phyloP scores from a whole-genome alignment of 306 rosid genomes.

The Gastrolobium bilobum region DNA sequence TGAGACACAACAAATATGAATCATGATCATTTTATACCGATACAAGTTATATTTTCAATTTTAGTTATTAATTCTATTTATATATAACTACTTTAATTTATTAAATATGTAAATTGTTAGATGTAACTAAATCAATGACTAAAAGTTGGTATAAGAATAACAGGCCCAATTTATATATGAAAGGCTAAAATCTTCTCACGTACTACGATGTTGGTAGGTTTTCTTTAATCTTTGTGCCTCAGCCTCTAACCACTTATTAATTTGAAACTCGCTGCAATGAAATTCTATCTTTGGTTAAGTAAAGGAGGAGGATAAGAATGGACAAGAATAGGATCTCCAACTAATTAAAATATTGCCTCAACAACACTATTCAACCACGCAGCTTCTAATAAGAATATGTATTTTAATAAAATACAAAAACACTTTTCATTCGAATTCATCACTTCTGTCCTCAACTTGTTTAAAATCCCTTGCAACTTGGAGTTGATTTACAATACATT shows the following conservation, averaged over 20 bases:
- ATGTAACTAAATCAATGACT: too few relatives aligned
- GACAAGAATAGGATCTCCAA: background rate
- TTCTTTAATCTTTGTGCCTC: background rate
- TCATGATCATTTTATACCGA: too few relatives aligned
- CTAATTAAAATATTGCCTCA: constrained; percentile 22
- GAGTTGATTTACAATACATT: constrained; percentile 7
- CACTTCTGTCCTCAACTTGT: background rate
- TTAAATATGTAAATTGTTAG: too few relatives aligned
- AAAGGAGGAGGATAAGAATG: background rate
- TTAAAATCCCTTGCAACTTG: constrained; percentile 38
- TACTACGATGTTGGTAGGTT: background rate
- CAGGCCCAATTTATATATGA: too few relatives aligned
- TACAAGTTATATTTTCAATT: too few relatives aligned
- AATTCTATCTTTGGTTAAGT: background rate
- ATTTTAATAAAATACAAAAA: background rate
- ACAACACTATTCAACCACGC: constrained; percentile 37
- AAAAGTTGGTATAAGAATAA: too few relatives aligned
- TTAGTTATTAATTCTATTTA: too few relatives aligned
- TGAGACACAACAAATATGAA: too few relatives aligned
- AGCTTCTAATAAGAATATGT: constrained; percentile 2
- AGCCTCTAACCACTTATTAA: background rate
- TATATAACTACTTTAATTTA: too few relatives aligned
- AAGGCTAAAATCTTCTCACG: too few relatives aligned
- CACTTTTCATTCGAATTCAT: background rate
- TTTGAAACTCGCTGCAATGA: background rate